phyloP scores from a whole-genome alignment of 257 asterid species.

The Gentiana macrophylla region DNA sequence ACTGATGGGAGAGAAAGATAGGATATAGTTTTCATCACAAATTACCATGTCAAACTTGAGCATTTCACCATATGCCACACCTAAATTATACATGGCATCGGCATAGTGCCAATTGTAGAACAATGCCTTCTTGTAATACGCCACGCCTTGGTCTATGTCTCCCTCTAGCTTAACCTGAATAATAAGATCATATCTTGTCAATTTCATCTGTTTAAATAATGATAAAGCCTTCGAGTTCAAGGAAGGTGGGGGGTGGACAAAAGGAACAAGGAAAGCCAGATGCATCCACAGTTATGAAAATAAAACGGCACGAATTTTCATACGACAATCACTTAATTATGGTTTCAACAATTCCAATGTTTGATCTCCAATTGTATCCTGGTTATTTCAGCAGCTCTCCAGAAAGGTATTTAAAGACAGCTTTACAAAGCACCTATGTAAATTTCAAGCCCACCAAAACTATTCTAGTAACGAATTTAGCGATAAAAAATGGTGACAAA shows the following conservation, averaged over 20 bases:
- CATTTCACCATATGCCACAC: slow-evolving; percentile 99
- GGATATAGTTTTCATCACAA: neutral
- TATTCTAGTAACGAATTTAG: no score
- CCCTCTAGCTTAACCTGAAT: slow-evolving; percentile 96
- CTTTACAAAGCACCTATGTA: no score
- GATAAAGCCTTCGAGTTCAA: no score
- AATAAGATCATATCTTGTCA: slow-evolving; percentile 13
- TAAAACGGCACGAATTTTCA: neutral
- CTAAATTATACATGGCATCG: slow-evolving; percentile 99
- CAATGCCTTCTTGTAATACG: slow-evolving; percentile 86
- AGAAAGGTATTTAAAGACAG: no score
- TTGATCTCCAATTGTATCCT: neutral
- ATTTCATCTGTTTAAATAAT: neutral
- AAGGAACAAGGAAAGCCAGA: neutral
- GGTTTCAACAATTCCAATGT: neutral
- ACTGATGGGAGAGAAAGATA: neutral
- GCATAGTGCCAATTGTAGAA: slow-evolving; percentile 98
- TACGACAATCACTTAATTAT: neutral
- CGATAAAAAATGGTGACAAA: no score
- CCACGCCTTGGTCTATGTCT: slow-evolving; percentile 83
- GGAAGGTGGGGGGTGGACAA: no score
- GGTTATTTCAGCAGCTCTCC: no score
- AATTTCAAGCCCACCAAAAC: no score
- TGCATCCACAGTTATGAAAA: slow-evolving; percentile 1
- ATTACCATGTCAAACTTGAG: slow-evolving; percentile 93